A percentile compares a stretch with the other conserved stretches of the same genome.
Evolutionary conservation across 306 rosid species (phyloP).

Genomic region (Vigna unguiculata): DNA sequence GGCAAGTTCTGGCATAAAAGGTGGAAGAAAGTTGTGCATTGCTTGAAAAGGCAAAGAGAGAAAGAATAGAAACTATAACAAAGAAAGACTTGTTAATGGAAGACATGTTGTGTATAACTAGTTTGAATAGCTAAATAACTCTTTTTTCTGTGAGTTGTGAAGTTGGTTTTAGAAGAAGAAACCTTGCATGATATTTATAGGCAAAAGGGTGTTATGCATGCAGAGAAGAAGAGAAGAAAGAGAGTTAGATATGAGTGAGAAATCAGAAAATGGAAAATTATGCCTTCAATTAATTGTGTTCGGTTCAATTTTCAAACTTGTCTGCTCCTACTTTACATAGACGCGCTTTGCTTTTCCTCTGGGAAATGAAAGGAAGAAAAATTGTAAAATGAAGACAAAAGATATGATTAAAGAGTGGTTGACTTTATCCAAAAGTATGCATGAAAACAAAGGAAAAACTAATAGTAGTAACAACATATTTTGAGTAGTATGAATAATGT

Average conservation of each 20-base stretch:
- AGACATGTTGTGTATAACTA: constrained; percentile 43
- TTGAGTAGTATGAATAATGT: no score
- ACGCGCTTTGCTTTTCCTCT: constrained; percentile 40
- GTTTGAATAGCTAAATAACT: not conserved
- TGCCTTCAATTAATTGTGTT: not conserved
- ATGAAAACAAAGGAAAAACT: not conserved
- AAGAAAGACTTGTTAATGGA: constrained; percentile 24
- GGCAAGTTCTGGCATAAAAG: constrained; percentile 67
- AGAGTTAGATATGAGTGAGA: not conserved
- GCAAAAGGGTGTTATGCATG: constrained; percentile 13
- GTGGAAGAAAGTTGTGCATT: constrained; percentile 66
- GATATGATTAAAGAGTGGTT: constrained; percentile 16
- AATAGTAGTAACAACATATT: no score
- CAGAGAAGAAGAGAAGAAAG: not conserved
- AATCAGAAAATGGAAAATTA: not conserved
- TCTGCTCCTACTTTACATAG: constrained; percentile 24
- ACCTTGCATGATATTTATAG: constrained; percentile 38
- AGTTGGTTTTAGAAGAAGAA: constrained; percentile 5
- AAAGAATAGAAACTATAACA: constrained; percentile 36
- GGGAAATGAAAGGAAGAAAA: not conserved
- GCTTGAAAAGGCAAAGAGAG: constrained; percentile 43
- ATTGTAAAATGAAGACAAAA: not conserved
- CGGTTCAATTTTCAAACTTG: constrained; percentile 42
- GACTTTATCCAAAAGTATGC: constrained; percentile 24
- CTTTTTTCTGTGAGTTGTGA: constrained; percentile 13